Conservation (phyloP, 768 basidiomycete species). For the Pleurotus giganteus region DNA sequence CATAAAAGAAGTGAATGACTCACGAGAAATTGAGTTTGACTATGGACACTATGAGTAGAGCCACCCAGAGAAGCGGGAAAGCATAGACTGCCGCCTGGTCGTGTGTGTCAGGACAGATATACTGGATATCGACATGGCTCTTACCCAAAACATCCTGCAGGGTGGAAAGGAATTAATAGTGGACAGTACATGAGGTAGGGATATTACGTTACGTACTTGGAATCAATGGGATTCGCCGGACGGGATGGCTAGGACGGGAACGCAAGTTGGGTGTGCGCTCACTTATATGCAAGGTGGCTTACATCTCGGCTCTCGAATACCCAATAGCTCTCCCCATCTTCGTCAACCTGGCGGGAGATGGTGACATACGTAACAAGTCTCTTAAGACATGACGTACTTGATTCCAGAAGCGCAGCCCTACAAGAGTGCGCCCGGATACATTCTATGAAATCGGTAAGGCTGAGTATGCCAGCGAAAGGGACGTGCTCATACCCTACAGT, state of each 20-base stretch:
- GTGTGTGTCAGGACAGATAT: neutral
- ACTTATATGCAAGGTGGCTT: slow-evolving; percentile 26
- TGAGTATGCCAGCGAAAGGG: neutral
- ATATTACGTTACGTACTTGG: slow-evolving; percentile 59
- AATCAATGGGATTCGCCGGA: slow-evolving; percentile 85
- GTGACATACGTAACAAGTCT: neutral
- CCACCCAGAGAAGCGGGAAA: slow-evolving; percentile 87
- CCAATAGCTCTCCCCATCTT: slow-evolving; percentile 95
- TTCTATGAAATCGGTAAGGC: slow-evolving; percentile 51
- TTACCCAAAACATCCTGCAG: slow-evolving; percentile 89
- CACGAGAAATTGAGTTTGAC: slow-evolving; percentile 88
- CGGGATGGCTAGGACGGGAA: slow-evolving; percentile 63
- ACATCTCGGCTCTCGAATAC: slow-evolving; percentile 98
- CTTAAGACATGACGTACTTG: slow-evolving; percentile 47
- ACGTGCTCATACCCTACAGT: slow-evolving; percentile 68
- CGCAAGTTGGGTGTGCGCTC: slow-evolving; percentile 1
- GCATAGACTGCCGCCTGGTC: slow-evolving; percentile 80
- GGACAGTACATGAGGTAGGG: slow-evolving; percentile 8
- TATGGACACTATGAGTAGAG: slow-evolving; percentile 84
- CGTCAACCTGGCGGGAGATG: slow-evolving; percentile 68
- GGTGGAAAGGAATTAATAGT: slow-evolving; percentile 9
- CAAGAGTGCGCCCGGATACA: slow-evolving; percentile 89
- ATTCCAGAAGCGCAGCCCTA: slow-evolving; percentile 97
- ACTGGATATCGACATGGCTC: slow-evolving; percentile 18
- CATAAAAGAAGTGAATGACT: slow-evolving; percentile 27